phyloP scores from a whole-genome alignment of 495 filamentous ascomycete genomes.

The Chaetomium fimeti region DNA sequence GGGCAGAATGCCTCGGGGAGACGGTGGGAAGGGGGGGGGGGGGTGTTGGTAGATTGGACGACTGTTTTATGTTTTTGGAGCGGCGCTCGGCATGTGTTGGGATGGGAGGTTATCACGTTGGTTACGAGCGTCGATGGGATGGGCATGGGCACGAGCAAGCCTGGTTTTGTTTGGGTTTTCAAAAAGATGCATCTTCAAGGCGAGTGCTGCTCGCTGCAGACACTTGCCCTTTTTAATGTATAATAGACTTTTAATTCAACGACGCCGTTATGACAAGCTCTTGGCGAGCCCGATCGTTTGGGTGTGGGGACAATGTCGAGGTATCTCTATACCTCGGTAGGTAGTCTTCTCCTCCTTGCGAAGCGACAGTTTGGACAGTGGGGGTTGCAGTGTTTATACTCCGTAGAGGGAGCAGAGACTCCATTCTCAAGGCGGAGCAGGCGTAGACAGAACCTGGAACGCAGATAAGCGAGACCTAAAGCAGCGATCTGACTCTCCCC shows the following conservation, averaged over 20 bases:
- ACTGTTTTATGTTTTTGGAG: not conserved
- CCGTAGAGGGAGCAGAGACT: no score
- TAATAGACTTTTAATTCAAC: slow-evolving; percentile 10
- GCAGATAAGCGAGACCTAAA: not conserved
- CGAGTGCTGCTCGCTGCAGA: not conserved
- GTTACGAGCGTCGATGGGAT: not conserved
- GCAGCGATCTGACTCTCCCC: not conserved
- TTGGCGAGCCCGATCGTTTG: no score
- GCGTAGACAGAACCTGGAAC: not conserved
- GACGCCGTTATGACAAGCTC: slow-evolving; percentile 10
- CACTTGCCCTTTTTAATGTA: slow-evolving; percentile 1
- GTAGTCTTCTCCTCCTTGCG: no score
- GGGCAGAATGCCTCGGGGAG: not conserved
- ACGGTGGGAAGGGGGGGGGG: not conserved
- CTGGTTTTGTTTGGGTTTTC: not conserved
- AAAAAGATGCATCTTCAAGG: not conserved
- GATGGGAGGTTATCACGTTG: not conserved
- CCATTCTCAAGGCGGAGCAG: no score
- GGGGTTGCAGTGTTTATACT: no score
- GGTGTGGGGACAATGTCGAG: no score
- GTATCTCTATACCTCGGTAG: no score
- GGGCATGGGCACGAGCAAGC: not conserved
- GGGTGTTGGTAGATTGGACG: not conserved
- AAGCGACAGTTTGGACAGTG: no score
- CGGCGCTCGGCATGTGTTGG: slow-evolving; percentile 1